Conservation (phyloP, 2,329 filamentous ascomycete species). For the Penicillium sp. region DNA sequence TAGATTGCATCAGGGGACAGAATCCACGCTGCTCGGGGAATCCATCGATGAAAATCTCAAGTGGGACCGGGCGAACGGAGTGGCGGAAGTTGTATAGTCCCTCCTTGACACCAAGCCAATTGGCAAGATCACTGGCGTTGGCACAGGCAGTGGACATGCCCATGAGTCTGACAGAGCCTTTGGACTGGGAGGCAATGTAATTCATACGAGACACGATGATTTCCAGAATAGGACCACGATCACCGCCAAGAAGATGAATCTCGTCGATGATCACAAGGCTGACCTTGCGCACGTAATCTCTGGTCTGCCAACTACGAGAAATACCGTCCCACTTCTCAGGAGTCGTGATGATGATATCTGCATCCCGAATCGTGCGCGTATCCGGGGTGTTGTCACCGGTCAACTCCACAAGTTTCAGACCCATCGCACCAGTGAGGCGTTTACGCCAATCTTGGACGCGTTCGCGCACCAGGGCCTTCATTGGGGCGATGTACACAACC, state of each 20-base stretch:
- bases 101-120: slow-evolving; percentile 97
- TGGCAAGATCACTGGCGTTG: slow-evolving; percentile 90
- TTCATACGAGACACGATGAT: slow-evolving; percentile 97
- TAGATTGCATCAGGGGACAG: slow-evolving; percentile 97
- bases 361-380: slow-evolving; percentile 91
- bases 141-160: slow-evolving; percentile 99
- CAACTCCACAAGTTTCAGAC: slow-evolving; percentile 89
- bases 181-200: slow-evolving; percentile 94
- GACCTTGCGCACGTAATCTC: slow-evolving; percentile 93
- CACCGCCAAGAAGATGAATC: slow-evolving; percentile 94
- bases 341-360: slow-evolving; percentile 97
- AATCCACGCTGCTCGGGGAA: slow-evolving; percentile 96
- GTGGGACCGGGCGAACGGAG: slow-evolving; percentile 91
- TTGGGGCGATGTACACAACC: slow-evolving; percentile 97
- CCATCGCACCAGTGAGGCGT: slow-evolving; percentile 80
- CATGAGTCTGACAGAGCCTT: slow-evolving; percentile 83
- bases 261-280: slow-evolving; percentile 98
- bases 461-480: slow-evolving; percentile 98
- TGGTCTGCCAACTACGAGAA: slow-evolving; percentile 96
- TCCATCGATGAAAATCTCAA: slow-evolving; percentile 97
- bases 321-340: slow-evolving; percentile 99
- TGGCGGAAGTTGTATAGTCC: slow-evolving; percentile 97
- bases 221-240: slow-evolving; percentile 95
- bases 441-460: slow-evolving; percentile 93
- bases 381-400: slow-evolving; percentile 98